Conservation (phyloP, 78 protist genomes). For the slime mould (Dictyostelium discoideum) region DNA sequence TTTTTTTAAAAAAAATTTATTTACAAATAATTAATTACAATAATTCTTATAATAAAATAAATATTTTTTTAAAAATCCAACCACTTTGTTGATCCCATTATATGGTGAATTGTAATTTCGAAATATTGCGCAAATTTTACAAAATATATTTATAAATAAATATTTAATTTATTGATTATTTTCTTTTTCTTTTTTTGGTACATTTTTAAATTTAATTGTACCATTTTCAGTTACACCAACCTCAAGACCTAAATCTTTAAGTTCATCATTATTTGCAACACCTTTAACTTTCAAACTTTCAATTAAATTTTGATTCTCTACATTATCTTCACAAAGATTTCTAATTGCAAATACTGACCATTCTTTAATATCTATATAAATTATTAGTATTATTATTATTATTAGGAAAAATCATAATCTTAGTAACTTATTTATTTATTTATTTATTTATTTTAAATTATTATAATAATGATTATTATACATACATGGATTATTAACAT, state of each 20-base stretch:
- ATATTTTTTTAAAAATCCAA: no score
- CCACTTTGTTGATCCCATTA: no score
- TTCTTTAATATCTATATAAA: conserved; percentile 46
- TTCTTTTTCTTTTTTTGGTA: conserved; percentile 29
- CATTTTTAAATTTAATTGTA: conserved; percentile 36
- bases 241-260: conserved; percentile 27
- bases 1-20: no score
- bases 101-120: no score
- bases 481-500: conserved; percentile 49
- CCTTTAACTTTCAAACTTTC: conserved; percentile 47
- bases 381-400: not conserved
- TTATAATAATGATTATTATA: not conserved
- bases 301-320: conserved; percentile 32
- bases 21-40: no score
- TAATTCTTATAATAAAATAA: no score
- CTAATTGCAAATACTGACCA: conserved; percentile 77
- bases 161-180: not conserved
- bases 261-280: conserved; percentile 49
- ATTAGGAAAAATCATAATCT: not conserved
- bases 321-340: conserved; percentile 63
- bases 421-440: no score
- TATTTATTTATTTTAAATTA: not conserved
- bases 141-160: not conserved
- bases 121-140: no score
- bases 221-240: conserved; percentile 45